Evolutionary conservation across 2,329 filamentous ascomycete genomes (phyloP).

Genomic region (Epichloe sibirici): DNA sequence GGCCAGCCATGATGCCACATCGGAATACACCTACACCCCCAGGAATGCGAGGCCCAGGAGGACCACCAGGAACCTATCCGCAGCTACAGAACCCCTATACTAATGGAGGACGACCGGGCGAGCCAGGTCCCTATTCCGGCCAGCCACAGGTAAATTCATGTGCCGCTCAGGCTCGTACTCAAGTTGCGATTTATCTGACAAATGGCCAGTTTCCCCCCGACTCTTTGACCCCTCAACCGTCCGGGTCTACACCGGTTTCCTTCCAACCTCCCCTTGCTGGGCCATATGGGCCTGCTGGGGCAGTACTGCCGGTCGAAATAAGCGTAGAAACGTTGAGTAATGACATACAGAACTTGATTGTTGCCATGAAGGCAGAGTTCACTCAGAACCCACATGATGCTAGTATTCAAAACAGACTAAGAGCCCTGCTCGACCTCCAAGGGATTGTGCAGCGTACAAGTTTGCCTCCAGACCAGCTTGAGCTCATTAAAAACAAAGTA

Average conservation of each 20-base stretch:
- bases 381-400: constrained; percentile 64
- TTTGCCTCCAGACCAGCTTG: constrained; percentile 68
- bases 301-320: constrained; percentile 32
- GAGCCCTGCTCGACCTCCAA: constrained; percentile 77
- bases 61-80: constrained; percentile 14
- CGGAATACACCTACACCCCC: constrained; percentile 67
- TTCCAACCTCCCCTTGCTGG: constrained; percentile 30
- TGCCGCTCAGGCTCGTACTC: not conserved
- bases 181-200: not conserved
- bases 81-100: constrained; percentile 16
- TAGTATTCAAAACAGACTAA: constrained; percentile 65
- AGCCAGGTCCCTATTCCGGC: constrained; percentile 11
- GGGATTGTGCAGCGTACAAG: constrained; percentile 59
- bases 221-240: constrained; percentile 28
- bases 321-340: constrained; percentile 65
- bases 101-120: constrained; percentile 19
- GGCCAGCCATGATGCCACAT: constrained; percentile 44
- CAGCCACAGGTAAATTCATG: constrained; percentile 18
- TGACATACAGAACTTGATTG: constrained; percentile 72
- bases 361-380: constrained; percentile 60
- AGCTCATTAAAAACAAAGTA: constrained; percentile 76
- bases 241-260: constrained; percentile 21
- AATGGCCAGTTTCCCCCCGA: constrained; percentile 19
- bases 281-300: constrained; percentile 20
- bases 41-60: constrained; percentile 22